Percentiles rank a stretch among this genome's conserved stretches.
These are phyloP conservation scores for Fusarium ramigenum DNA, from an alignment of 2,329 filamentous ascomycete genomes.

Conservation along the genomic window DNA sequence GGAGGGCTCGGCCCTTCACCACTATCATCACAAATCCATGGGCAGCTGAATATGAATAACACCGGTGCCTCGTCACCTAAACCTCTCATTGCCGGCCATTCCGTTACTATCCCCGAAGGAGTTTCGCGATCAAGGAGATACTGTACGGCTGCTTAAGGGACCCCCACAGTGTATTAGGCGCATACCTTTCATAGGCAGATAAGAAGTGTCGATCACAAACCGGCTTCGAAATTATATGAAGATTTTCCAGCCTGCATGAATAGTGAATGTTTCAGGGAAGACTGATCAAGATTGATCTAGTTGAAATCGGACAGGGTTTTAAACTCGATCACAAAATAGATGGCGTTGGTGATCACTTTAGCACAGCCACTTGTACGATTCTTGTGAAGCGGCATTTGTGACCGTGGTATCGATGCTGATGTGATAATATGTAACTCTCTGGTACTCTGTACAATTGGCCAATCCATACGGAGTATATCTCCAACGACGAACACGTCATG, in stretches of 20 bases:
- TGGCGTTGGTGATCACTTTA: background rate
- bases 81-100: background rate
- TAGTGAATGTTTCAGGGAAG: conserved; percentile 13
- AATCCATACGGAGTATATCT: background rate
- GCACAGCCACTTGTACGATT: background rate
- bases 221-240: conserved; percentile 11
- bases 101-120: conserved; percentile 11
- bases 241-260: conserved; percentile 14
- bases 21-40: background rate
- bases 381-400: background rate
- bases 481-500: background rate
- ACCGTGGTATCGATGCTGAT: background rate
- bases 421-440: background rate
- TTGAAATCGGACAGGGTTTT: background rate
- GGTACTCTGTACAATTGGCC: background rate
- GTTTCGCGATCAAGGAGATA: conserved; percentile 5
- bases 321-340: background rate
- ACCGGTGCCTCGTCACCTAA: background rate
- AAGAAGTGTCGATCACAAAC: conserved; percentile 10
- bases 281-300: conserved; percentile 15
- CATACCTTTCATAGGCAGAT: conserved; percentile 13
- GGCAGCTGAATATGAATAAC: background rate
- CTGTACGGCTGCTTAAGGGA: background rate
- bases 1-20: background rate
- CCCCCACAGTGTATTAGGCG: conserved; percentile 29